Base-by-base conservation (phyloP, 2,329 filamentous ascomycete species). In the Furcasterigmium sp. region DNA sequence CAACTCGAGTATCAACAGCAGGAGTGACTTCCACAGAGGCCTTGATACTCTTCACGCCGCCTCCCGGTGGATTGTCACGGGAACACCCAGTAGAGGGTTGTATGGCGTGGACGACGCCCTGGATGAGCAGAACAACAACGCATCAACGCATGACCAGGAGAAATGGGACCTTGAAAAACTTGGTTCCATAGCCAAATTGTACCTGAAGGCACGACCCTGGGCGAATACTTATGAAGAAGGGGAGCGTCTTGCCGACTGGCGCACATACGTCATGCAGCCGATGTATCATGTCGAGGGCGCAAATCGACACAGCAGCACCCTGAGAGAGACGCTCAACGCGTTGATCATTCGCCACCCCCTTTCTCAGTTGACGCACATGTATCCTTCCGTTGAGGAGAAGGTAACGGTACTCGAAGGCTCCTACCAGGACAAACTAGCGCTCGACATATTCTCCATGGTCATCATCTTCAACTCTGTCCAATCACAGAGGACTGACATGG, bases 401-500 rank as follows among this genome's bases (percentile, higher is more conserved):
- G 69, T 87, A 2, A 76, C 93, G 0, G 74, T 84, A 42, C 70
- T 96, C 2, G 80, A 93, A 48, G 90, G 90, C 1, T 91, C 84
- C 1, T 88, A 84, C 54, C 89, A 91, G 56, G 91, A 96, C 61
- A 88, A 83, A 55, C 62, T 95, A 9, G 87, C 84, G 0, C 73
- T 91, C 20, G 95, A 95, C 51, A 65, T 94, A 1, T 96, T 96
- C 56, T 78, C 87, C 1, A 85, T 93, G 64, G 82, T 88, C 57
- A 79, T 96, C 37, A 83, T 87, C 2, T 84, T 88, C 51, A 97
- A 97, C 57, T 82, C 89, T 0, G 82, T 97, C 1, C 91, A 91
- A 19, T 95, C 90, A 5, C 87, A 96, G 56, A 74, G 91, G 10
- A 81, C 77, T 0, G 91, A 91, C 53, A 72, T 78, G 43, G 91